Evolutionary conservation across 2,329 filamentous ascomycete species (phyloP), one percentile per base, ranked within the genome.

Genomic region (Alternaria tenuissima): DNA sequence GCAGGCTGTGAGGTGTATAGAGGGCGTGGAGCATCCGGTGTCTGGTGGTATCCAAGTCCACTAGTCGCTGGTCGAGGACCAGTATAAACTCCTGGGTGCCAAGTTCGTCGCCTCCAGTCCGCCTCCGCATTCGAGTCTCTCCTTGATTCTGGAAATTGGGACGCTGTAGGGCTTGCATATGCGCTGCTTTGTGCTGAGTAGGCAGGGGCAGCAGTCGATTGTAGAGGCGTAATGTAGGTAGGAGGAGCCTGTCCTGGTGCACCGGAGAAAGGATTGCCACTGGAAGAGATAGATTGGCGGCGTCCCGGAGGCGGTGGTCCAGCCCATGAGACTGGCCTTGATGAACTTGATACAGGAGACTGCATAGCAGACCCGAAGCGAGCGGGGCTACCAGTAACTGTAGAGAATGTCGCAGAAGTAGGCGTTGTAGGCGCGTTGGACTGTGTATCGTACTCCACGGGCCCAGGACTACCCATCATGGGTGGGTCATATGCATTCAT

Each of bases 91-190:
- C 93, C 91, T 0, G 93, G 92, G 78, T 97, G 94, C 94, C 94
- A 97, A 3, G 94, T 97, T 54, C 93, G 87, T 63, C 94, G 85
- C 65, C 93, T 88, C 86, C 89, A 92, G 56, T 92, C 91, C 42
- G 93, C 89, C 64, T 96, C 93, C 20, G 85, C 87, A 8, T 85
- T 82, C 0, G 91, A 91, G 41, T 93, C 91, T 42, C 89, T 84
- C 30, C 90, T 82, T 5, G 86, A 85, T 78, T 88, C 90, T 7
- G 84, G 82, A 34, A 89, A 87, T 0, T 85, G 84, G 0, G 89
- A 87, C 42, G 82, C 85, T 1, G 88, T 91, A 5, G 93, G 93
- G 84, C 81, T 92, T 64, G 79, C 88, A 62, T 90, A 83, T 52
- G 87, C 86, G 66, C 86, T 87, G 57, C 84, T 86, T n/a, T 68